Conservation (phyloP, 768 basidiomycete species). For the Termitomyces sp. region DNA sequence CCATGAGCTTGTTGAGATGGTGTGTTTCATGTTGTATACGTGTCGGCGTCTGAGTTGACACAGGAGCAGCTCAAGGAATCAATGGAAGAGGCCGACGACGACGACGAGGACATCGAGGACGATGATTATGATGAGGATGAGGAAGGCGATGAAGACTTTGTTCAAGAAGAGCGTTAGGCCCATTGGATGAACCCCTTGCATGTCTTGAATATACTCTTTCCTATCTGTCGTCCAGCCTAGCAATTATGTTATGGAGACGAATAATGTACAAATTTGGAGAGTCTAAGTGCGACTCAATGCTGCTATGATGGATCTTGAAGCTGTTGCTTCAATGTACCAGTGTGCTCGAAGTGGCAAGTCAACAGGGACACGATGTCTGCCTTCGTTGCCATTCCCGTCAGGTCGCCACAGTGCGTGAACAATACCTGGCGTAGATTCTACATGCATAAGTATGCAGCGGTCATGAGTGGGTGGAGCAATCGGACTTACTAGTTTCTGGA, state of each 20-base stretch:
- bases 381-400: slow-evolving; percentile 69
- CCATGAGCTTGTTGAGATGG: slow-evolving; percentile 95
- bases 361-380: slow-evolving; percentile 59
- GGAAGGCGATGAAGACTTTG: slow-evolving; percentile 7
- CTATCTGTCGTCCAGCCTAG: background rate
- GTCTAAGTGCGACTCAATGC: background rate
- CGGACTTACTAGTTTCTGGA: slow-evolving; percentile 60
- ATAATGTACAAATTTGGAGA: slow-evolving; percentile 5
- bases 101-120: slow-evolving; percentile 46
- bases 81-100: slow-evolving; percentile 71
- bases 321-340: slow-evolving; percentile 33
- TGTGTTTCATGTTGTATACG: slow-evolving; percentile 26
- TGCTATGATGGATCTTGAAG: slow-evolving; percentile 4
- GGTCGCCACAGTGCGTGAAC: slow-evolving; percentile 56
- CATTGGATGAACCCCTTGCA: background rate
- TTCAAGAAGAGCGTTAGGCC: background rate
- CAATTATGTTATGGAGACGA: background rate
- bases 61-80: slow-evolving; percentile 66
- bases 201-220: background rate
- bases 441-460: background rate
- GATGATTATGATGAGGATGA: slow-evolving; percentile 23
- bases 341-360: slow-evolving; percentile 55
- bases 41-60: background rate
- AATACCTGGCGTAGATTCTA: slow-evolving; percentile 69
- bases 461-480: background rate